phyloP scores from a whole-genome alignment of 805 yeast species.

The Wickerhamomyces strasburgensis region DNA sequence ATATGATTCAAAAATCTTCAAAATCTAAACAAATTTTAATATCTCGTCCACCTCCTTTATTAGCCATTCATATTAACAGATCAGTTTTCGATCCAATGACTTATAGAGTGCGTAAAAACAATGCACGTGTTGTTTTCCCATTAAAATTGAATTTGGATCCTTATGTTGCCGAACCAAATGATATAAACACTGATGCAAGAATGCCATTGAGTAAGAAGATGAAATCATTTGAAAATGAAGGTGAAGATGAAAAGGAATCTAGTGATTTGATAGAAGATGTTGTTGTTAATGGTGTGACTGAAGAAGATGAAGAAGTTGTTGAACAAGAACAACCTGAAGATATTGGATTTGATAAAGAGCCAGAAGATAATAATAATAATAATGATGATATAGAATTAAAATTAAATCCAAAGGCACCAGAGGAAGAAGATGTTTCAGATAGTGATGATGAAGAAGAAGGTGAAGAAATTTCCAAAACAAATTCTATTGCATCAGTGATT shows the following conservation, averaged over 20 bases:
- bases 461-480: slow-evolving; percentile 1
- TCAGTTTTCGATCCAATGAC: slow-evolving; percentile 89
- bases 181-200: slow-evolving; percentile 77
- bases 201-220: slow-evolving; percentile 56
- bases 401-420: not conserved
- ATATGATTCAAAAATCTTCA: slow-evolving; percentile 66
- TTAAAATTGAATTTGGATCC: slow-evolving; percentile 58
- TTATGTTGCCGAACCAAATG: slow-evolving; percentile 64
- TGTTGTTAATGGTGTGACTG: slow-evolving; percentile 1
- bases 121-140: slow-evolving; percentile 78
- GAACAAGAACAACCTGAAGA: too few species aligned
- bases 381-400: too few species aligned
- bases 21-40: slow-evolving; percentile 82
- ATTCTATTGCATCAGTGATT: not conserved
- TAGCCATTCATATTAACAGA: slow-evolving; percentile 85
- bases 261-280: slow-evolving; percentile 6
- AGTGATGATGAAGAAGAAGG: slow-evolving; percentile 2
- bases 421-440: not conserved
- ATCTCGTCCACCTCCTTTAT: slow-evolving; percentile 75
- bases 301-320: slow-evolving; percentile 3
- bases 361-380: too few species aligned
- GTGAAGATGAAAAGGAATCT: slow-evolving; percentile 12
- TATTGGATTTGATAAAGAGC: too few species aligned
- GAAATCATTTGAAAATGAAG: slow-evolving; percentile 21
- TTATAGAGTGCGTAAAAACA: slow-evolving; percentile 77